These are phyloP conservation scores for Rosellinia necatrix DNA, from an alignment of 2,329 filamentous ascomycete species.

Conservation along the genomic window DNA sequence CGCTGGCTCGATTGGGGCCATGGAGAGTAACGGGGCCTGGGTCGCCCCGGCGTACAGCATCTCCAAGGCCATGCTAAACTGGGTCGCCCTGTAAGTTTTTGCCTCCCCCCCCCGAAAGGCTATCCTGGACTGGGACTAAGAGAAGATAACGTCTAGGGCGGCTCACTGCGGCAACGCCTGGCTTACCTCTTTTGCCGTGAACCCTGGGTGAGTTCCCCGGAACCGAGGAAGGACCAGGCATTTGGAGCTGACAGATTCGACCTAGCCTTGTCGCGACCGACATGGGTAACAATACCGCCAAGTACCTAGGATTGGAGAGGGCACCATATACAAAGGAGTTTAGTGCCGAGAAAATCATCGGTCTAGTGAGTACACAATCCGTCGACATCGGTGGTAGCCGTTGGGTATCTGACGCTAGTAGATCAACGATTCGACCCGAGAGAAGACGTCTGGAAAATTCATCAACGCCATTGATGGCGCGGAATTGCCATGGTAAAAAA, in stretches of 20 bases:
- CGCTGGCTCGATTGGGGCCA: not conserved
- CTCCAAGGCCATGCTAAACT: constrained; percentile 11
- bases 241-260: not conserved
- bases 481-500: not conserved
- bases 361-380: not conserved
- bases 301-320: not conserved
- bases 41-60: not conserved
- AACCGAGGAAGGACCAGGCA: not conserved
- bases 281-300: not conserved
- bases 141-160: not conserved
- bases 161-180: not conserved
- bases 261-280: constrained; percentile 1
- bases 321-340: not conserved
- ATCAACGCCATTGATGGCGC: not conserved
- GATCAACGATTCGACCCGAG: not conserved
- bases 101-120: not conserved
- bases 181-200: not conserved
- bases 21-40: not conserved
- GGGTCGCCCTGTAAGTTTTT: constrained; percentile 3
- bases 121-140: not conserved
- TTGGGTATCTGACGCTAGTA: not conserved
- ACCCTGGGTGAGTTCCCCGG: not conserved
- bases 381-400: not conserved
- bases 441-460: constrained; percentile 2
- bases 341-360: not conserved